Conservation (phyloP, 768 basidiomycete species). For the Heimioporus sp. region DNA sequence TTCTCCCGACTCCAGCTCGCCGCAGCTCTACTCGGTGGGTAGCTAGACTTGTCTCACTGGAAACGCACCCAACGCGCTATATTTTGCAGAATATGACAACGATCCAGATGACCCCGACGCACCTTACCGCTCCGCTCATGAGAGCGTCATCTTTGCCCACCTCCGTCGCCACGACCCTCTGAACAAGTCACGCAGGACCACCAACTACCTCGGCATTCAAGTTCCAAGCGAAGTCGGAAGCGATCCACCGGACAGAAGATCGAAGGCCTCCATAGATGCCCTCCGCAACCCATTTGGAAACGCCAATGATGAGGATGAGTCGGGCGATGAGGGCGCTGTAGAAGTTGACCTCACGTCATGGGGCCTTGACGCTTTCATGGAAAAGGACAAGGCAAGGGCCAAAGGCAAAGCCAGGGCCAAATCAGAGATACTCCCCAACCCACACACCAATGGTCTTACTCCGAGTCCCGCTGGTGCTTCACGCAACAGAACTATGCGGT, state of each 20-base stretch:
- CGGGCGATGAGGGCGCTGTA: constrained; percentile 45
- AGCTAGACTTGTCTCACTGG: not conserved
- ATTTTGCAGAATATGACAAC: constrained; percentile 79
- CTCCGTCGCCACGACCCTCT: constrained; percentile 56
- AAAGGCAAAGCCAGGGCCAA: constrained; percentile 40
- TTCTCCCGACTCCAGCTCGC: constrained; percentile 88
- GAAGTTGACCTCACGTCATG: constrained; percentile 84
- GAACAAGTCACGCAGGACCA: constrained; percentile 50
- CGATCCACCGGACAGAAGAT: constrained; percentile 45
- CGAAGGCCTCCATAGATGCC: constrained; percentile 57
- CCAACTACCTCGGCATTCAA: constrained; percentile 65
- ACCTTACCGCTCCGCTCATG: constrained; percentile 65
- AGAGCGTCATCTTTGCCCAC: constrained; percentile 85
- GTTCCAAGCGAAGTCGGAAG: constrained; percentile 65
- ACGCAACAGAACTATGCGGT: constrained; percentile 47
- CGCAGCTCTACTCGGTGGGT: constrained; percentile 78
- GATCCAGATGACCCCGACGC: constrained; percentile 66
- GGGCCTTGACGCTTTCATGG: constrained; percentile 78
- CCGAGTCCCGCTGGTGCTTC: constrained; percentile 41
- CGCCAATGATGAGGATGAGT: constrained; percentile 57
- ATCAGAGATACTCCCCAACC: constrained; percentile 42
- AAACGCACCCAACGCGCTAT: not conserved
- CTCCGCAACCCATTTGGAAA: constrained; percentile 73
- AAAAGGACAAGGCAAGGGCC: constrained; percentile 55
- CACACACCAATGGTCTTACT: constrained; percentile 38